Conservation (phyloP, 2,329 filamentous ascomycete genomes). For the Stagonosporopsis tanaceti region DNA sequence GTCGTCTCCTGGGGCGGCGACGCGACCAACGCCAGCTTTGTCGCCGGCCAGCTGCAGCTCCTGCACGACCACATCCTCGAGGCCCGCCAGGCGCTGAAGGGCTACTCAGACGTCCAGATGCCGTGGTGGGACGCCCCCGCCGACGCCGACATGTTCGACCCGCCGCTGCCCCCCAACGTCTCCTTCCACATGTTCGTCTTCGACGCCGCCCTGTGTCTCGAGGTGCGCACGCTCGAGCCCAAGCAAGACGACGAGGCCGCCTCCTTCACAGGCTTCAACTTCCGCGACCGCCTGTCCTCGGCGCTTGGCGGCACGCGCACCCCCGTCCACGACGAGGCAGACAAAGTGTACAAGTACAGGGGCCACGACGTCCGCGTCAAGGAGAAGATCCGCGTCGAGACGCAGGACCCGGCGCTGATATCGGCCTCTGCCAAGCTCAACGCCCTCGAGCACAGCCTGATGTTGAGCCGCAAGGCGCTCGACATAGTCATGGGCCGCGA, state of each 20-base stretch:
- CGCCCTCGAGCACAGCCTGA: conserved; percentile 77
- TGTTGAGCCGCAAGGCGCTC: conserved; percentile 74
- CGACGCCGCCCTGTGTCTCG: conserved; percentile 64
- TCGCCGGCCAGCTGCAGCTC: conserved; percentile 65
- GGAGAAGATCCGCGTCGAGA: conserved; percentile 90
- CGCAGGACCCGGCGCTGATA: conserved; percentile 85
- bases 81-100: conserved; percentile 66
- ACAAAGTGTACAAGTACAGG: conserved; percentile 74
- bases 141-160: conserved; percentile 67
- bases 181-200: conserved; percentile 71
- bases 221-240: conserved; percentile 75
- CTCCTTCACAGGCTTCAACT: conserved; percentile 56
- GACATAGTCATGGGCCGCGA: conserved; percentile 78
- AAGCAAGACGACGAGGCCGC: conserved; percentile 40
- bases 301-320: conserved; percentile 54
- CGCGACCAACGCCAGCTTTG: conserved; percentile 64
- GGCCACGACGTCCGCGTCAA: conserved; percentile 81
- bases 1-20: conserved; percentile 78
- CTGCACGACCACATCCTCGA: conserved; percentile 68
- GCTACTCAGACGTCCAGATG: conserved; percentile 58
- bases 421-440: conserved; percentile 83
- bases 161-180: conserved; percentile 70
- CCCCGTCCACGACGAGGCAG: conserved; percentile 69
- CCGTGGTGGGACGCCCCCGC: conserved; percentile 65
- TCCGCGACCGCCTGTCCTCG: conserved; percentile 63